Evolutionary conservation across 2,329 filamentous ascomycete species (phyloP), one percentile per base, ranked within the genome.

Genomic region (Neonectria neomacrospora): DNA sequence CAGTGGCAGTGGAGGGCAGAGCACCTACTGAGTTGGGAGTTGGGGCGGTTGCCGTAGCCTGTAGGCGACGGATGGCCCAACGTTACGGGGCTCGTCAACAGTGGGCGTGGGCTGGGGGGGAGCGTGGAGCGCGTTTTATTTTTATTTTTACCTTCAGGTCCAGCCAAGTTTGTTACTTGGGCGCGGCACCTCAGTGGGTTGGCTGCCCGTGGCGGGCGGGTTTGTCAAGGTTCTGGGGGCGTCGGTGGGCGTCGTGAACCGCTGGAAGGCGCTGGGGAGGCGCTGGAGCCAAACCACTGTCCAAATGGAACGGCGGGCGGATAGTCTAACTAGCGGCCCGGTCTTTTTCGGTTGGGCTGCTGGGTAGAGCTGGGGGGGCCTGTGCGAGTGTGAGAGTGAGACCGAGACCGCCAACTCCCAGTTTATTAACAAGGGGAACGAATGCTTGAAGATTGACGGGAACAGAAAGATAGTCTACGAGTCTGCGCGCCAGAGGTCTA

Each of bases 61-160:
- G 18, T 45, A 22, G 42, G 42, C 42, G 42, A 10, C 14, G 44
- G 44, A 47, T n/a, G 23, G 16, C 26, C 23, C 11, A 22, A 30
- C 16, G 23, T 30, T 48, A 48, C 47, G 28, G 45, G 44, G 44
- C 44, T 28, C 16, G 44, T 26, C 44, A 47, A 47, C 44, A n/a
- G 45, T 48, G 23, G 45, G 16, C 26, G 28, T 3, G 23, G 3
- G 23, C 23, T 3, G 23, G 23, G 3, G 6, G n/a, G 18, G 9
- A 32, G 26, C 26, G 45, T 32, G 11, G n/a, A 50, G 47, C 26
- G 47, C 47, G 47, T 50, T 28, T 50, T 26, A 6, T 3, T 50
- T 50, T 50, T 50, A n/a, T 37, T 32, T 30, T 18, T 20, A 26
- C 28, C 22, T 18, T n/a, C 28, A 18, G 34, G 34, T 37, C 34